These are phyloP conservation scores for Carex myosuroides DNA, from an alignment of 176 grass and related monocot genomes.

Conservation along the genomic window DNA sequence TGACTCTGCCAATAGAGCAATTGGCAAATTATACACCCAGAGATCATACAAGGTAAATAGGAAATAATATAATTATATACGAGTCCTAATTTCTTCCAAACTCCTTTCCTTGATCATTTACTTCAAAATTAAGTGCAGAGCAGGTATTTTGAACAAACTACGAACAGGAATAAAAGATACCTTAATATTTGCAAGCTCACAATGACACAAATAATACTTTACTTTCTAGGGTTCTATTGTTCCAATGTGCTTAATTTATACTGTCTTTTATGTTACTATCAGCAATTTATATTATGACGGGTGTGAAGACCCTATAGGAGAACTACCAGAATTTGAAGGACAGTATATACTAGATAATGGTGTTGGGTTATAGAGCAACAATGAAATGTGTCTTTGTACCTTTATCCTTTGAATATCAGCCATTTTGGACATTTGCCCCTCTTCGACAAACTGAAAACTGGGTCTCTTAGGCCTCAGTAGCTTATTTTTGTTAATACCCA, in stretches of 20 bases:
- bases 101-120: not conserved
- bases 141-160: not conserved
- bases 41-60: not conserved
- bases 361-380: not conserved
- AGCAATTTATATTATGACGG: not conserved
- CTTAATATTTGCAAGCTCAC: not conserved
- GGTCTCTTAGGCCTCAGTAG: constrained; percentile 78
- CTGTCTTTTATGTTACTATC: not conserved
- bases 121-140: not conserved
- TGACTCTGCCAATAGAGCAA: constrained; percentile 42
- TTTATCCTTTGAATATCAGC: constrained; percentile 91
- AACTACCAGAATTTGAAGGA: constrained; percentile 1
- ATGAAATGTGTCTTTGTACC: constrained; percentile 32
- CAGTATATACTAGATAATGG: not conserved
- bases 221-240: not conserved
- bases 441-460: constrained; percentile 84
- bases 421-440: constrained; percentile 77
- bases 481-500: constrained; percentile 88
- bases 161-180: not conserved
- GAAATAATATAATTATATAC: not conserved
- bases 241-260: not conserved
- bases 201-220: not conserved
- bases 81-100: not conserved
- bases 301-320: constrained; percentile 7
- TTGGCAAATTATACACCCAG: not conserved